These are phyloP conservation scores for Colletotrichum coccodes DNA, from an alignment of 2,329 filamentous ascomycete species.

Conservation along the genomic window DNA sequence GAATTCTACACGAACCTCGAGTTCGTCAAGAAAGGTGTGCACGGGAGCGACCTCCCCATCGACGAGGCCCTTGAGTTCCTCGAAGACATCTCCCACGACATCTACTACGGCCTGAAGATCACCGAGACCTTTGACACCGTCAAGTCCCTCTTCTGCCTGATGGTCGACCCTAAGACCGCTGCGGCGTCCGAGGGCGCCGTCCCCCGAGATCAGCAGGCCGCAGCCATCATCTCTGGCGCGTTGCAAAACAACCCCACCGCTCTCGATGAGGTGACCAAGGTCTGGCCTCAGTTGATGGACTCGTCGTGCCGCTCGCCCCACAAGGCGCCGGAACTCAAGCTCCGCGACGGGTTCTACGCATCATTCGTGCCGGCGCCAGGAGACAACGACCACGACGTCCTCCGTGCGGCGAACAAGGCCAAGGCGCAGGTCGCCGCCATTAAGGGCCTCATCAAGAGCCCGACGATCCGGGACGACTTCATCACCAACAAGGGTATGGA, in stretches of 20 bases:
- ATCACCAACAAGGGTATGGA: slow-evolving; percentile 63
- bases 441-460: slow-evolving; percentile 65
- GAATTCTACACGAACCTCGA: slow-evolving; percentile 34
- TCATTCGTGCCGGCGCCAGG: slow-evolving; percentile 46
- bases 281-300: slow-evolving; percentile 56
- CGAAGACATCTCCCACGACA: slow-evolving; percentile 73
- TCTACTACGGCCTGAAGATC: slow-evolving; percentile 75
- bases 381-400: not conserved
- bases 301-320: slow-evolving; percentile 45
- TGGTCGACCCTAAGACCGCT: slow-evolving; percentile 46
- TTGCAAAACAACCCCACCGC: slow-evolving; percentile 75
- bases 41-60: slow-evolving; percentile 45
- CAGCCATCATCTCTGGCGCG: slow-evolving; percentile 65
- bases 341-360: slow-evolving; percentile 53
- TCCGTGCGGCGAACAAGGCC: slow-evolving; percentile 39
- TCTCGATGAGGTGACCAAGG: slow-evolving; percentile 58
- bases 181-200: slow-evolving; percentile 37
- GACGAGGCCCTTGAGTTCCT: slow-evolving; percentile 65
- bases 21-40: slow-evolving; percentile 35
- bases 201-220: slow-evolving; percentile 61
- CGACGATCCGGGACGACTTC: slow-evolving; percentile 64
- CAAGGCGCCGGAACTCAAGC: slow-evolving; percentile 30
- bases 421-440: slow-evolving; percentile 60
- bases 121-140: slow-evolving; percentile 64
- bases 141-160: slow-evolving; percentile 66